phyloP scores from a whole-genome alignment of 352 stramenopile genomes.

The Pythium myriotylum region DNA sequence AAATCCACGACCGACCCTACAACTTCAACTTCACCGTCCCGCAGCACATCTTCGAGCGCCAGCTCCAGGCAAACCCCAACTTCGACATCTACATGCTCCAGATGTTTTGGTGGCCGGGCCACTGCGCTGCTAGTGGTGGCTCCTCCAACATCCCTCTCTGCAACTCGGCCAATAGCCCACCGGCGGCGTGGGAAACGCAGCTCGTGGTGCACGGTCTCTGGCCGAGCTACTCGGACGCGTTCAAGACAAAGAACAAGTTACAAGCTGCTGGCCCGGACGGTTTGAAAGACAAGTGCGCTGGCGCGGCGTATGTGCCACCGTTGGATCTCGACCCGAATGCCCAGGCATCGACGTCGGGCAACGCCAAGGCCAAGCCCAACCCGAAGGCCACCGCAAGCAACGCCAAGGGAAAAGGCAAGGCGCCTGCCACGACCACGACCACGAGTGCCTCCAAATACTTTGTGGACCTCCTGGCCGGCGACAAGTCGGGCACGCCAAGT shows the following conservation, averaged over 20 bases:
- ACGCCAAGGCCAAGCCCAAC: background rate
- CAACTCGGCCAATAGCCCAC: background rate
- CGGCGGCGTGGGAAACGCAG: background rate
- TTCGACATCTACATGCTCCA: slow-evolving; percentile 5
- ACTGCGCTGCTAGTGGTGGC: background rate
- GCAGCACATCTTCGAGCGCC: background rate
- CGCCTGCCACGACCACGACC: no score
- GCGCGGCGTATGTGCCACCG: background rate
- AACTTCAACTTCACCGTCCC: slow-evolving; percentile 1
- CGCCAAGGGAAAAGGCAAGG: background rate
- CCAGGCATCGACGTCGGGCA: background rate
- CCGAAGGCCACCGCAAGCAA: background rate
- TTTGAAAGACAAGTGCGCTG: background rate
- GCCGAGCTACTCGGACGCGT: slow-evolving; percentile 8
- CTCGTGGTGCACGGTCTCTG: slow-evolving; percentile 8
- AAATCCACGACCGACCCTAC: no score
- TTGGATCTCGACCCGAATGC: background rate
- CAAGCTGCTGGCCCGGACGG: background rate
- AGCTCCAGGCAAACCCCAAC: background rate
- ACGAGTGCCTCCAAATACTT: background rate
- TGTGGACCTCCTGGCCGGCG: background rate
- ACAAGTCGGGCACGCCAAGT: background rate
- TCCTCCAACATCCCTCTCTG: background rate
- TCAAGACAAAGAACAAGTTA: slow-evolving; percentile 1
- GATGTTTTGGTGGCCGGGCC: slow-evolving; percentile 9